Conservation (phyloP, 257 asterid genomes). For the Solanum sejunctum region DNA sequence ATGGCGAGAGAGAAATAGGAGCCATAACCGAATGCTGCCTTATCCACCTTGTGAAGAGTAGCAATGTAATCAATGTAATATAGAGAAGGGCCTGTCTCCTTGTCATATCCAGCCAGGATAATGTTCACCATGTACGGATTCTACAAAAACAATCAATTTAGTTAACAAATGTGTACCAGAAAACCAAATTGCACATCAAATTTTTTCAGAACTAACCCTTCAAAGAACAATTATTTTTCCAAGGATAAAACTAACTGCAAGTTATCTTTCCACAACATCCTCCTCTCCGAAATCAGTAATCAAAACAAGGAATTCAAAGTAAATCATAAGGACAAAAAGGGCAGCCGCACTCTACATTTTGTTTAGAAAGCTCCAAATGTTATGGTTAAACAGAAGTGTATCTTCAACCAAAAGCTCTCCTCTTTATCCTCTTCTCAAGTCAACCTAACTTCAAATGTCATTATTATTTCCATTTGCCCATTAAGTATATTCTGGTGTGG, state of each 20-base stretch:
- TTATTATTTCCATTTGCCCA: not conserved
- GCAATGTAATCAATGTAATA: constrained; percentile 80
- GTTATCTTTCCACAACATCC: not conserved
- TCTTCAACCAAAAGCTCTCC: not conserved
- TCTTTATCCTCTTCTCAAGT: not conserved
- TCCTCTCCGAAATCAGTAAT: not conserved
- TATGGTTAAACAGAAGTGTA: not conserved
- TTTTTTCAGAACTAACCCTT: not conserved
- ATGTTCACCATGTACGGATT: constrained; percentile 80
- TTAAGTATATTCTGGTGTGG: too few species aligned
- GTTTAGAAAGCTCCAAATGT: not conserved
- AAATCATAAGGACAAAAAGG: not conserved
- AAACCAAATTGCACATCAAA: not conserved
- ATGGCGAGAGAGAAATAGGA: constrained; percentile 78
- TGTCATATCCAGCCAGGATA: constrained; percentile 85
- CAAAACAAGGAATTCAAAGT: not conserved
- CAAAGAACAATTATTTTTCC: not conserved
- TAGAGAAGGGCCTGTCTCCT: constrained; percentile 82
- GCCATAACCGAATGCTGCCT: constrained; percentile 90
- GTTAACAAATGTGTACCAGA: not conserved
- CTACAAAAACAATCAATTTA: constrained; percentile 17
- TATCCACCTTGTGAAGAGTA: constrained; percentile 80
- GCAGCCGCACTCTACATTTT: not conserved
- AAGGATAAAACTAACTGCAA: not conserved
- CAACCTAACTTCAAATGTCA: not conserved